Conservation (phyloP, 306 rosid species). For the Cyamopsis tetragonoloba region DNA sequence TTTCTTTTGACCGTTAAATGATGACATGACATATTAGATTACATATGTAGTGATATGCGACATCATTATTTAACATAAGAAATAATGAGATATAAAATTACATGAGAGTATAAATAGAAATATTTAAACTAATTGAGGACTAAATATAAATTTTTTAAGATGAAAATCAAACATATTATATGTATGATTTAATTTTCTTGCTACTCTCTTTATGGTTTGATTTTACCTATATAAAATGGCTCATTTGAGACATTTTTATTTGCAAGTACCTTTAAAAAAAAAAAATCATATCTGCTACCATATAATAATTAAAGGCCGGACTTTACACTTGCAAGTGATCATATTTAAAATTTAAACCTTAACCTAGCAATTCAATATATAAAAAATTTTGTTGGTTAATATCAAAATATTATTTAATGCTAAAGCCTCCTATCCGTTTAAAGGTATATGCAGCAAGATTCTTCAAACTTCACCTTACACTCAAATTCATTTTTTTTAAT, state of each 20-base stretch:
- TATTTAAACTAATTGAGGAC: too few relatives aligned
- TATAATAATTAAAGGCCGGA: background rate
- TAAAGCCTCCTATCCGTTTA: background rate
- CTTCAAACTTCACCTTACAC: conserved; percentile 22
- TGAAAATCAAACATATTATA: too few relatives aligned
- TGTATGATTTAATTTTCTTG: too few relatives aligned
- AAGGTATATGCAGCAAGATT: background rate
- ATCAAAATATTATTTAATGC: conserved; percentile 3
- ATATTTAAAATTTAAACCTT: background rate
- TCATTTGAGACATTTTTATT: background rate
- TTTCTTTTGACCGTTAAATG: too few relatives aligned
- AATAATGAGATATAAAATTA: too few relatives aligned
- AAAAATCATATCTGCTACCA: background rate
- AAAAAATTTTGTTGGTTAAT: background rate
- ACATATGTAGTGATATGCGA: too few relatives aligned
- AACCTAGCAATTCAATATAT: background rate
- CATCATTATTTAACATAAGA: background rate
- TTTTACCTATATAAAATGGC: background rate
- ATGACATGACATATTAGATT: too few relatives aligned
- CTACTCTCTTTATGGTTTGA: background rate
- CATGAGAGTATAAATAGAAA: too few relatives aligned
- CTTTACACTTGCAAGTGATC: background rate
- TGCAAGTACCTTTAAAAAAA: background rate
- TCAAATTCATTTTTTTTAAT: too few relatives aligned
- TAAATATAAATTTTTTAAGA: too few relatives aligned